Base-by-base conservation (phyloP, 2,329 filamentous ascomycete species). In the Sporothrix mexicana region DNA sequence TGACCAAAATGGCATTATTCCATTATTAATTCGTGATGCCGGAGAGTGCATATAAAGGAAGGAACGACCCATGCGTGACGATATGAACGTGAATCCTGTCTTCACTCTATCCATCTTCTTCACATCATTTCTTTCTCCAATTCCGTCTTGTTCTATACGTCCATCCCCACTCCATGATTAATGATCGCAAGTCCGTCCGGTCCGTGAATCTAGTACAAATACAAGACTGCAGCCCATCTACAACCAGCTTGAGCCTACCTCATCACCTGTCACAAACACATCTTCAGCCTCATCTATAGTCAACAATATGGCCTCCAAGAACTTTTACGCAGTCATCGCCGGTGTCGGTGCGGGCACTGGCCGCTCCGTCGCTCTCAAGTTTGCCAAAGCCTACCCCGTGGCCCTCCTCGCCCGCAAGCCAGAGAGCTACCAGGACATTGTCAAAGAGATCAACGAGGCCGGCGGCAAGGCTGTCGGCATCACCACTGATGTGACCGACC, bases 401-500 rank as follows among this genome's bases (percentile, higher is more conserved):
- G 91, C 93, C 1, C 84, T 95, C 1, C 87, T 95, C n/a, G 89
- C 93, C 13, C 90, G 93, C 68, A 89, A 84, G 17, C 85, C 90
- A 0, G 85, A 88, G 57, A 92, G 86, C 80, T 93, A 90, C 81
- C 84, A 88, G 72, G 82, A 85, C n/a, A 85, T 93, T 2, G 90
- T 92, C 7, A 79, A 86, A 2, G 91, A 93, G 76, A 94, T 96
- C 82, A 90, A 90, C 72, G 79, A 82, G 5, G 80, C 82, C 0
- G 93, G 93, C 12, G 93, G 93, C 1, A 85, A 87, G 66, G 93
- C 93, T 1, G 82, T 94, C 13, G 92, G 92, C 15, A 88, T 95
- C 77, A 85, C 87, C 5, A 87, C 92, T 1, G 91, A 94, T 77
- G 85, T 91, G 0, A 84, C 88, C 0, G 86, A 88, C 73, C 79